Conservation (phyloP, 257 asterid genomes). For the Solanum tacnaense region DNA sequence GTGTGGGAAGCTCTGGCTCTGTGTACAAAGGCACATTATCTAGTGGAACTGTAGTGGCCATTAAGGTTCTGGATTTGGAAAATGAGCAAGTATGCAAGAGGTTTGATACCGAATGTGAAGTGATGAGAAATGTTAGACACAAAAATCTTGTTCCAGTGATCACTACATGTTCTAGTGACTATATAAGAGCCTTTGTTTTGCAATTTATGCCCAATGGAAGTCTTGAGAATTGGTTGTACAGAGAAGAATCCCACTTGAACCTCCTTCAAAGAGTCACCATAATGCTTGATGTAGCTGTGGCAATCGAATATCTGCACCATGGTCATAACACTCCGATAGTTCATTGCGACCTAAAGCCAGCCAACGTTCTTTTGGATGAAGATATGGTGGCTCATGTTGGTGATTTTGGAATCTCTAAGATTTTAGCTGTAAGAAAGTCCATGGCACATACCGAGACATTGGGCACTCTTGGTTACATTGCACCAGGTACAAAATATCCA, state of each 20-base stretch:
- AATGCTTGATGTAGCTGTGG: slow-evolving; percentile 22
- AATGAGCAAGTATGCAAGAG: slow-evolving; percentile 9
- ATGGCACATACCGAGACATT: too few relatives aligned
- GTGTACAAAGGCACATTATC: too few relatives aligned
- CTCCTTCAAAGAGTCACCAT: slow-evolving; percentile 11
- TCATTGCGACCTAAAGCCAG: slow-evolving; percentile 30
- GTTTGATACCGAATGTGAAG: slow-evolving; percentile 22
- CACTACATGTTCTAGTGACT: too few relatives aligned
- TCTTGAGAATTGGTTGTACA: slow-evolving; percentile 18
- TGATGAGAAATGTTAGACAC: slow-evolving; percentile 15
- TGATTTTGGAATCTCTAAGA: too few relatives aligned
- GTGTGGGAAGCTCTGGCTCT: too few relatives aligned
- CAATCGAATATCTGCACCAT: slow-evolving; percentile 28
- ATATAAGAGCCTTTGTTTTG: not conserved
- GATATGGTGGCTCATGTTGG: too few relatives aligned
- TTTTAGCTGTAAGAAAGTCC: too few relatives aligned
- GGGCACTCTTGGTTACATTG: not conserved
- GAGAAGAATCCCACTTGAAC: not conserved
- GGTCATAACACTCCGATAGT: slow-evolving; percentile 12
- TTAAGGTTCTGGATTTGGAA: slow-evolving; percentile 16
- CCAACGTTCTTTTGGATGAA: not conserved
- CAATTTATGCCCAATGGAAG: not conserved
- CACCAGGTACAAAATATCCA: slow-evolving; percentile 16
- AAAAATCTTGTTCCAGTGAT: slow-evolving; percentile 22
- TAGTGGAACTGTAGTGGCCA: slow-evolving; percentile 12